Percentiles rank a stretch among this genome's conserved stretches.
phyloP scores from a whole-genome alignment of 140 eudicot species.

The Flaveria floridana region DNA sequence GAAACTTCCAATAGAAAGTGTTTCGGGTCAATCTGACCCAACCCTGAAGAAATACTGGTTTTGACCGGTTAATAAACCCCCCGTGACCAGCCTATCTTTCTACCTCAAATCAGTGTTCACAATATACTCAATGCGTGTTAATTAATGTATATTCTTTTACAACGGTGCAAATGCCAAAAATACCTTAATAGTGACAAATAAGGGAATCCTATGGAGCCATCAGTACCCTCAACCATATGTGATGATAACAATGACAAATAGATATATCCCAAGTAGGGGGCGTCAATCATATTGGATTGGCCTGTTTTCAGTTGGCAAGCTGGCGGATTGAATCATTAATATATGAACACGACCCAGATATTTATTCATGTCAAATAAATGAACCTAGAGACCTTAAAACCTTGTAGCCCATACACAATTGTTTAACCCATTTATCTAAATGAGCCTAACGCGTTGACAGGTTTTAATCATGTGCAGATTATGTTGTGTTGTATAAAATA shows the following conservation, averaged over 20 bases:
- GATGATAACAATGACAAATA: not conserved
- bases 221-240: not conserved
- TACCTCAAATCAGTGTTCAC: not conserved
- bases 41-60: not conserved
- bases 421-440: not conserved
- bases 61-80: not conserved
- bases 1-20: not conserved
- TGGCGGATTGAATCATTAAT: not conserved
- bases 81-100: not conserved
- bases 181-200: not conserved
- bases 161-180: not conserved
- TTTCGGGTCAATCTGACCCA: not conserved
- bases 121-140: not conserved
- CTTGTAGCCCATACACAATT: no score
- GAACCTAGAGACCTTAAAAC: not conserved
- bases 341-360: not conserved
- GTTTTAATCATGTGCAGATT: not conserved
- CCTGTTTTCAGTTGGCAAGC: not conserved
- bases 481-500: not conserved
- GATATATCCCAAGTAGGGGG: not conserved
- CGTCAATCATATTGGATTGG: not conserved
- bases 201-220: not conserved
- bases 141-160: not conserved
- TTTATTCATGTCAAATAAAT: not conserved
- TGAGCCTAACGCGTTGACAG: not conserved